Evolutionary conservation across 768 basidiomycete species (phyloP).

Genomic region (Xerocomellus dryophilus): DNA sequence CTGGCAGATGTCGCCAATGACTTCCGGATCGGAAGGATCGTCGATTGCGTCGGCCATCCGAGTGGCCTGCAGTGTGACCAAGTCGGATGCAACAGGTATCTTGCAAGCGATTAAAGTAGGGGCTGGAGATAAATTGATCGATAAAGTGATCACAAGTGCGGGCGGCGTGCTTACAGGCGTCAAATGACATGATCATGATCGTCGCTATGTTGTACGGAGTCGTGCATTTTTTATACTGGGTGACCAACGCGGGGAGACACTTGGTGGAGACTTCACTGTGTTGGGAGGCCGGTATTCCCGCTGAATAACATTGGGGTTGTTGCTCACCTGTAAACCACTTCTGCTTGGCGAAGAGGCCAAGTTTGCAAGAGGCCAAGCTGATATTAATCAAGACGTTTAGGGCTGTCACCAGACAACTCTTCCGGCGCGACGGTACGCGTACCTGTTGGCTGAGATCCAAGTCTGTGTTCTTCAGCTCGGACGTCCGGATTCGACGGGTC

Average conservation of each 20-base stretch:
- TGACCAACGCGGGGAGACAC: constrained; percentile 34
- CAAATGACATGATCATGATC: constrained; percentile 32
- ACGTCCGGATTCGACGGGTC: constrained; percentile 4
- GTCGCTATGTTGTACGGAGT: constrained; percentile 24
- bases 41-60: constrained; percentile 28
- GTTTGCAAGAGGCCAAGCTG: constrained; percentile 32
- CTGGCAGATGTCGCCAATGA: constrained; percentile 37
- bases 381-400: background rate
- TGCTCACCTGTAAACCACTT: constrained; percentile 3
- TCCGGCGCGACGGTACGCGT: background rate
- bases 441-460: constrained; percentile 12
- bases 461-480: constrained; percentile 6
- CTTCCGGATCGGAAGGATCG: constrained; percentile 12
- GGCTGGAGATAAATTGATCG: constrained; percentile 20
- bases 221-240: constrained; percentile 27
- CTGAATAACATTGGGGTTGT: constrained; percentile 17
- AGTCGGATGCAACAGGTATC: constrained; percentile 29
- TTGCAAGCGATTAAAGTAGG: constrained; percentile 42
- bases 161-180: background rate
- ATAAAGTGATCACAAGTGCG: background rate
- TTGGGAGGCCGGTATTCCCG: background rate
- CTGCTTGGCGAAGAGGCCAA: constrained; percentile 10
- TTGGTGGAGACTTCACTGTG: constrained; percentile 35
- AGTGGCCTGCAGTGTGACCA: constrained; percentile 37
- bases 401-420: background rate